Conservation (phyloP, 805 yeast species). For the Komagataella phaffii region DNA sequence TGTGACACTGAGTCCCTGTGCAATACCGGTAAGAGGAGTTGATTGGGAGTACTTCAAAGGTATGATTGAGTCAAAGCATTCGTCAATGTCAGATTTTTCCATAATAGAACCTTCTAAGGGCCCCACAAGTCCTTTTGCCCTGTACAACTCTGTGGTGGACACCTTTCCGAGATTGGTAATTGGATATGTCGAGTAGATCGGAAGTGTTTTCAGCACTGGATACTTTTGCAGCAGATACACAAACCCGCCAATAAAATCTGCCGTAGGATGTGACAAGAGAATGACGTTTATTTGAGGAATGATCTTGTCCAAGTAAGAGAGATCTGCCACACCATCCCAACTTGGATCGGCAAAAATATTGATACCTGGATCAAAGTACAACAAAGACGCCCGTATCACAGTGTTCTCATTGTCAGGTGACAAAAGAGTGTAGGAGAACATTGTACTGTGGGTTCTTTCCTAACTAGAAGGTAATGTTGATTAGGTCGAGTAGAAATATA, state of each 20-base stretch:
- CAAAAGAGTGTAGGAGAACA: slow-evolving; percentile 14
- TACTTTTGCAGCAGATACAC: slow-evolving; percentile 47
- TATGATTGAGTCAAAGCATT: slow-evolving; percentile 57
- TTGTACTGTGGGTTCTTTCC: not conserved
- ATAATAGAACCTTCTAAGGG: slow-evolving; percentile 44
- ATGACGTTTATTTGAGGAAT: slow-evolving; percentile 48
- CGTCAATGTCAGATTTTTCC: slow-evolving; percentile 66
- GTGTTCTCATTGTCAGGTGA: slow-evolving; percentile 5
- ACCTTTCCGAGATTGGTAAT: slow-evolving; percentile 77
- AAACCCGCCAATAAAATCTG: slow-evolving; percentile 70
- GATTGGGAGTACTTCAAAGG: slow-evolving; percentile 74
- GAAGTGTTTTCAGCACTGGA: slow-evolving; percentile 48
- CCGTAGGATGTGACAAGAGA: slow-evolving; percentile 77
- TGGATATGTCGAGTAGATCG: slow-evolving; percentile 84
- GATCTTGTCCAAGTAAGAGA: slow-evolving; percentile 26
- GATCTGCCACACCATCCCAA: slow-evolving; percentile 45
- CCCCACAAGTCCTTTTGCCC: slow-evolving; percentile 63
- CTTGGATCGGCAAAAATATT: slow-evolving; percentile 59
- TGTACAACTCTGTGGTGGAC: slow-evolving; percentile 71
- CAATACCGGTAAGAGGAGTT: slow-evolving; percentile 42
- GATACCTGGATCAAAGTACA: slow-evolving; percentile 8
- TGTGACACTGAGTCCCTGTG: slow-evolving; percentile 50
- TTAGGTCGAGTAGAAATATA: not conserved
- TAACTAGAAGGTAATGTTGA: not conserved
- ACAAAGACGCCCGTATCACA: not conserved